Evolutionary conservation across 192 early-diverging fungal species (phyloP).

Genomic region (Tieghemiomyces parasiticus): DNA sequence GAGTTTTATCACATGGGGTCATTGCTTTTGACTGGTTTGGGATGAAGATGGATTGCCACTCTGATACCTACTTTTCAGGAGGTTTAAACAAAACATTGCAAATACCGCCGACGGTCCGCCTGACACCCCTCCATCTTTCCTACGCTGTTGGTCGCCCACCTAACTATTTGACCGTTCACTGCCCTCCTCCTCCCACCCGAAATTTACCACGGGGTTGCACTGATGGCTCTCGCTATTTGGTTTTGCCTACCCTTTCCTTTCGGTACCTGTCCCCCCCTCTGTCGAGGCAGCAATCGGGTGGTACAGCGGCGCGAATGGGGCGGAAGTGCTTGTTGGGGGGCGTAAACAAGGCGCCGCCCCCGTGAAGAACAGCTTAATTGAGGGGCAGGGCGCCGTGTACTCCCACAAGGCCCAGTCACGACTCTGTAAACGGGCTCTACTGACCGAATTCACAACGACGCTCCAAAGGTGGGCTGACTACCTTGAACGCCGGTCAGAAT

Average conservation of each 20-base stretch:
- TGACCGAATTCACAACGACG: background rate
- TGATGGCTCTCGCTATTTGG: background rate
- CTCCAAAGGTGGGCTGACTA: background rate
- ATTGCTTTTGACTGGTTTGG: too few species aligned
- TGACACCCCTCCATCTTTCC: too few species aligned
- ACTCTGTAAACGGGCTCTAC: constrained; percentile 23
- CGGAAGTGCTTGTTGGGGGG: constrained; percentile 34
- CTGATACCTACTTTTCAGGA: too few species aligned
- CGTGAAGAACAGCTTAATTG: constrained; percentile 10
- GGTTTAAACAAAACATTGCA: too few species aligned
- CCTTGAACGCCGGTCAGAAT: background rate
- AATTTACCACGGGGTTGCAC: constrained; percentile 16
- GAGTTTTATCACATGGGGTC: too few species aligned
- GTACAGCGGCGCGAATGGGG: constrained; percentile 15
- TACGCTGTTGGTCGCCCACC: too few species aligned
- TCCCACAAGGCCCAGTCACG: constrained; percentile 15
- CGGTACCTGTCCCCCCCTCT: constrained; percentile 11
- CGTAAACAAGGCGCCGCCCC: constrained; percentile 31
- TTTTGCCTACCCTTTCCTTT: background rate
- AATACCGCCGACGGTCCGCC: too few species aligned
- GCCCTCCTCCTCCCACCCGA: background rate
- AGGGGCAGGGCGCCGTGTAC: too few species aligned
- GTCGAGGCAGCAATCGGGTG: constrained; percentile 26
- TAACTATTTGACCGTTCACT: constrained; percentile 1
- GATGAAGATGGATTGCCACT: too few species aligned